Percentiles rank a stretch among this genome's conserved stretches.
These are phyloP conservation scores for Tephrocybe sp. DNA, from an alignment of 768 basidiomycete species.

Conservation along the genomic window DNA sequence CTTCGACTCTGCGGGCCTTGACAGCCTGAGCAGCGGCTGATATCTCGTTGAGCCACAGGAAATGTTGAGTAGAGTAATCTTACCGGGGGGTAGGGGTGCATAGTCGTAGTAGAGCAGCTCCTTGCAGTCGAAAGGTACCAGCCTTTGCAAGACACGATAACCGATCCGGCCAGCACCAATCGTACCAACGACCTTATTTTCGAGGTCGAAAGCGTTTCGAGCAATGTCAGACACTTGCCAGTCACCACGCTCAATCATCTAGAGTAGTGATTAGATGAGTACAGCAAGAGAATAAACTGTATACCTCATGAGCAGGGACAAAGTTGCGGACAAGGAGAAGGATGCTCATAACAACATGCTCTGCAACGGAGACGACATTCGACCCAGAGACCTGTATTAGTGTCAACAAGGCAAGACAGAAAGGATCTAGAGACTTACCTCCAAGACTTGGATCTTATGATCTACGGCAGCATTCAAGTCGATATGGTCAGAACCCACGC, in stretches of 20 bases:
- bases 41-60: neutral
- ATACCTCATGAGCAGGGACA: constrained; percentile 78
- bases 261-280: neutral
- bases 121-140: constrained; percentile 83
- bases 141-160: constrained; percentile 79
- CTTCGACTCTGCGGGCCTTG: constrained; percentile 70
- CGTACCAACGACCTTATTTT: constrained; percentile 89
- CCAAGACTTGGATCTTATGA: constrained; percentile 74
- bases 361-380: constrained; percentile 89
- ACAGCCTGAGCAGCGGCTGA: constrained; percentile 64
- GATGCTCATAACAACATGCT: constrained; percentile 90
- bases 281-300: constrained; percentile 5
- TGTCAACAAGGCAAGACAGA: constrained; percentile 9
- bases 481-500: constrained; percentile 88
- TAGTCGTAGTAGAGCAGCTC: constrained; percentile 92
- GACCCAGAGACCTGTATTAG: constrained; percentile 70
- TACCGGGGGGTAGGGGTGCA: constrained; percentile 62
- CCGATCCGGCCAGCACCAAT: constrained; percentile 83
- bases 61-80: constrained; percentile 3
- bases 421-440: constrained; percentile 30
- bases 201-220: constrained; percentile 83
- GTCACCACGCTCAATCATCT: constrained; percentile 82
- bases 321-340: constrained; percentile 90
- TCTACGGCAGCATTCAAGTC: constrained; percentile 88
- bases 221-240: constrained; percentile 87